Base-by-base conservation (phyloP, 1,139 yeast species). In the Insectozyma bohioensis region DNA sequence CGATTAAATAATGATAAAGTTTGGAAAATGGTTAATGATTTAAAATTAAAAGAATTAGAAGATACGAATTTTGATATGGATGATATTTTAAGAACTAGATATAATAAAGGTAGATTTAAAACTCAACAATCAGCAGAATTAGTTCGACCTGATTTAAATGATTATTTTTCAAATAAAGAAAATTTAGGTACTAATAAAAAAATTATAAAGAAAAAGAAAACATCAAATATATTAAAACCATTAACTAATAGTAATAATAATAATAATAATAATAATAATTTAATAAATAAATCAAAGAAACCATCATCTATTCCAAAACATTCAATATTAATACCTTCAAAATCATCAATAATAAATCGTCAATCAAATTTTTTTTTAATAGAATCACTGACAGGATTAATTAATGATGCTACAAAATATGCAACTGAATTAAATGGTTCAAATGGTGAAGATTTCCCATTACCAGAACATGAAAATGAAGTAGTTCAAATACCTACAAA, bases 371-470 rank as follows among this genome's bases (percentile, higher is more conserved):
- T 79, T 34, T 69, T 73, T 46, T 57, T 81, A 26, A 87, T 83
- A 23, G 83, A 80, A 42, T 75, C 88, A 2, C 76, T 81, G 51
- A 78, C 80, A 16, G 88, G 88, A 0, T 67, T 68, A 34, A 49
- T 79, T 13, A 74, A 72, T 42, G 90, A 83, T 49, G 90, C 90
- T 6, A 82, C 90, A 4, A 76, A 74, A 43, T 82, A 76, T 54
- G 92, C 87, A 2, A 83, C 90, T 2, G 90, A 82, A 51, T 67
- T 83, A 30, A 83, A 83, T 51, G 73, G 86, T 0, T 67, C 75
- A 23, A 75, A 76, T 41, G 69, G 80, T 40, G 77, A 72, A 40
- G 85, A 83, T 7, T 72, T 82, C 35, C 85, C 85, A 5, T 54
- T 78, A 14, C 86, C 87, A 0, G 79, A 73, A 33, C 70, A 67